A percentile compares a stretch with the other conserved stretches of the same genome.
Evolutionary conservation across 305 asterid genomes (phyloP).

Genomic region (Plantago lanceolata): DNA sequence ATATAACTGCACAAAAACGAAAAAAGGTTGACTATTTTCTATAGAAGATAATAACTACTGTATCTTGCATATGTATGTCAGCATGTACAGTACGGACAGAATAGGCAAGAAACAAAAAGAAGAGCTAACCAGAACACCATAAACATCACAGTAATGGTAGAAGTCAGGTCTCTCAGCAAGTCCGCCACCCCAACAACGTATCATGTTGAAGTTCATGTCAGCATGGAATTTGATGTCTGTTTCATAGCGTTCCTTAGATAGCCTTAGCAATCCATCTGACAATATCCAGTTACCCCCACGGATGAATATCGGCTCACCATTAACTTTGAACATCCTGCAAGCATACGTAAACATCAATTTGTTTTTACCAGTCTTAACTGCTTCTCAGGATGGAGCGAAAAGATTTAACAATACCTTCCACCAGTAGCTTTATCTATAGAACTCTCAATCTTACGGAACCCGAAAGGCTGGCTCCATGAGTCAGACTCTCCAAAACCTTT

Average conservation of each 20-base stretch:
- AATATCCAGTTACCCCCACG: conserved; percentile 98
- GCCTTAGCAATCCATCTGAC: conserved; percentile 87
- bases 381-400: conserved; percentile 13
- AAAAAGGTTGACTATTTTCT: neutral
- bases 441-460: conserved; percentile 88
- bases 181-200: conserved; percentile 98
- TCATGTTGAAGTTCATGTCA: conserved; percentile 96
- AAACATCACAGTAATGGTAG: conserved; percentile 80
- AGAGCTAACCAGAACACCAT: conserved; percentile 75
- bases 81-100: no score
- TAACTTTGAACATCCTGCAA: conserved; percentile 80
- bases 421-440: conserved; percentile 72
- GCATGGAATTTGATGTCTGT: conserved; percentile 92
- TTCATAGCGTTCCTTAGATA: conserved; percentile 67
- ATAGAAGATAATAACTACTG: neutral
- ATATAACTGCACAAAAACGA: neutral
- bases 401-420: conserved; percentile 62
- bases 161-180: conserved; percentile 95
- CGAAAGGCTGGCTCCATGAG: conserved; percentile 74
- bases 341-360: conserved; percentile 23
- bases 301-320: conserved; percentile 78
- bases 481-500: conserved; percentile 80
- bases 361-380: conserved; percentile 16
- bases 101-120: conserved; percentile 2
- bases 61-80: neutral